Percentiles rank a stretch among this genome's conserved stretches.
Evolutionary conservation across 1,284 basidiomycete species (phyloP).

Genomic region (Cryptococcus sp.): DNA sequence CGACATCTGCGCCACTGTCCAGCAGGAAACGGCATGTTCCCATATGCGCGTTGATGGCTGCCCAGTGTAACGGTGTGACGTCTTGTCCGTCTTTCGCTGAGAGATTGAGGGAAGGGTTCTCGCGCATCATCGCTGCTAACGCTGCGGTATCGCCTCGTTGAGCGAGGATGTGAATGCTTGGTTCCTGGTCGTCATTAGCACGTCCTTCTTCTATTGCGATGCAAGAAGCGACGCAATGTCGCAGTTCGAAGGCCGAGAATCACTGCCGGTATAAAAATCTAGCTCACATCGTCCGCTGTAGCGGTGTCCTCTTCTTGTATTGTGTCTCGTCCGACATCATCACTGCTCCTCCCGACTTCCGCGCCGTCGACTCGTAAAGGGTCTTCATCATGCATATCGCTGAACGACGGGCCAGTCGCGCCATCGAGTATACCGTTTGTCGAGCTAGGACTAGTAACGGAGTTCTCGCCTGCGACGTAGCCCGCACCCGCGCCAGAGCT

Average conservation of each 20-base stretch:
- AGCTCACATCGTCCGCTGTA: neutral
- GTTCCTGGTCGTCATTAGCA: constrained; percentile 21
- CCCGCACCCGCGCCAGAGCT: too few relatives aligned
- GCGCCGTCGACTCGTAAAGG: neutral
- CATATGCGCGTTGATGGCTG: constrained; percentile 62
- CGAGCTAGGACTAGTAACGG: too few relatives aligned
- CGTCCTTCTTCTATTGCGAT: neutral
- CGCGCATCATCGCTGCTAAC: constrained; percentile 70
- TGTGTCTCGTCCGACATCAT: constrained; percentile 39
- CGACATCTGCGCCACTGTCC: constrained; percentile 91
- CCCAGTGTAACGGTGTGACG: constrained; percentile 96
- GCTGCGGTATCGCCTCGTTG: constrained; percentile 79
- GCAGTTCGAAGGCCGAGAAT: neutral
- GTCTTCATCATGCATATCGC: neutral
- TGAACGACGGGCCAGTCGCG: too few relatives aligned
- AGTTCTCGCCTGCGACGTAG: too few relatives aligned
- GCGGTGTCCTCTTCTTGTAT: constrained; percentile 27
- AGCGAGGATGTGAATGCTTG: constrained; percentile 79
- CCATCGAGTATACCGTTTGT: too few relatives aligned
- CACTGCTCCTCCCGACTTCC: constrained; percentile 18
- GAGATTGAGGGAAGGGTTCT: constrained; percentile 66
- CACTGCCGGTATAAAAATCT: neutral
- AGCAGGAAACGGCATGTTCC: constrained; percentile 63
- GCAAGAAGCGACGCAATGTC: neutral
- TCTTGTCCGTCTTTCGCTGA: constrained; percentile 85